phyloP scores from a whole-genome alignment of 2,329 filamentous ascomycete genomes.

The Fusarium gaditjirri region DNA sequence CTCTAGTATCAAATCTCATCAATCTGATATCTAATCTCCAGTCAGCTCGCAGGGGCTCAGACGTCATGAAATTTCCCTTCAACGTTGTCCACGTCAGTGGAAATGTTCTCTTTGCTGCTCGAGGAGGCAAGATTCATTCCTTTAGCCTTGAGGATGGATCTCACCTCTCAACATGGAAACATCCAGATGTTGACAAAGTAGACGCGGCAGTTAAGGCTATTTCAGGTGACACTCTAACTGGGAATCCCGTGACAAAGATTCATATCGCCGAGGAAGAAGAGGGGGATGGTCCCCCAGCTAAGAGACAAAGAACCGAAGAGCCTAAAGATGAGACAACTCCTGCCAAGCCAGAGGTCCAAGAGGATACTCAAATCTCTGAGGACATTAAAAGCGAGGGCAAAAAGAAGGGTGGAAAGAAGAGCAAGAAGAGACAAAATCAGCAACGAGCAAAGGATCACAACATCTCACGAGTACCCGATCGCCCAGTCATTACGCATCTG shows the following conservation, averaged over 20 bases:
- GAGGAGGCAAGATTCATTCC: slow-evolving; percentile 76
- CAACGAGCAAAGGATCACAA: slow-evolving; percentile 29
- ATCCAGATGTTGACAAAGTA: slow-evolving; percentile 55
- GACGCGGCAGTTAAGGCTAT: slow-evolving; percentile 44
- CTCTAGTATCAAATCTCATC: slow-evolving; percentile 4
- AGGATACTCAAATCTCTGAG: slow-evolving; percentile 11
- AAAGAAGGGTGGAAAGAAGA: slow-evolving; percentile 46
- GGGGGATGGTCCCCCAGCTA: slow-evolving; percentile 49
- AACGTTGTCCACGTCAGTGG: slow-evolving; percentile 68
- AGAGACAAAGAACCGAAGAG: slow-evolving; percentile 49
- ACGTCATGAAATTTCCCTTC: slow-evolving; percentile 67
- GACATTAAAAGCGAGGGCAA: slow-evolving; percentile 32
- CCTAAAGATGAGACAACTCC: slow-evolving; percentile 35
- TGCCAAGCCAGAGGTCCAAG: slow-evolving; percentile 34
- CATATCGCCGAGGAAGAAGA: slow-evolving; percentile 29
- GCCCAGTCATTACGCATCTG: slow-evolving; percentile 76
- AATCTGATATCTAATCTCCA: neutral
- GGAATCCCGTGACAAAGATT: slow-evolving; percentile 14
- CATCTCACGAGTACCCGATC: slow-evolving; percentile 55
- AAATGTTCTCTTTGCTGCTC: slow-evolving; percentile 75
- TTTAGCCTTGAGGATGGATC: slow-evolving; percentile 69
- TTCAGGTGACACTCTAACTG: slow-evolving; percentile 13
- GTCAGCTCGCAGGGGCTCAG: neutral
- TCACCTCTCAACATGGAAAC: slow-evolving; percentile 71
- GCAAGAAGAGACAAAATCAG: slow-evolving; percentile 45